Percentiles rank a stretch among this genome's conserved stretches.
These are phyloP conservation scores for Geotrichum bryndzae DNA, from an alignment of 1,139 yeast genomes.

Conservation along the genomic window DNA sequence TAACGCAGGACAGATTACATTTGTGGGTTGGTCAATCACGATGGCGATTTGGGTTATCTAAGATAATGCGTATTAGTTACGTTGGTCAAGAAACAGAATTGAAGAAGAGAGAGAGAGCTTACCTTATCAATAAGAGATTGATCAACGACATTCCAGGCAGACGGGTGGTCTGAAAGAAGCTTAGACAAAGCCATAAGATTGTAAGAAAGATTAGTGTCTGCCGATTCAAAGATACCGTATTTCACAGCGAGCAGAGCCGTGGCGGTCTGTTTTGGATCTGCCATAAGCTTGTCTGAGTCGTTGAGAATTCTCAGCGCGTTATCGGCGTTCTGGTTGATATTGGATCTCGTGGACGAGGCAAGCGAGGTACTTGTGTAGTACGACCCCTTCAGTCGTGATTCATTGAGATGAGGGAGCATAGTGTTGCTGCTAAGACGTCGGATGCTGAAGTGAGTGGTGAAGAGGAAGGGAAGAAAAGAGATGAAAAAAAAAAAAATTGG, in stretches of 20 bases:
- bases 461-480: background rate
- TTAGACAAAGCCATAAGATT: conserved; percentile 26
- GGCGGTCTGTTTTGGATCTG: conserved; percentile 30
- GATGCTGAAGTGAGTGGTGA: background rate
- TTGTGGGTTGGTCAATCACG: conserved; percentile 23
- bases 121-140: conserved; percentile 27
- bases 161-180: conserved; percentile 24
- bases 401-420: conserved; percentile 7
- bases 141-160: conserved; percentile 30
- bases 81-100: background rate
- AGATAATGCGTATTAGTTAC: background rate
- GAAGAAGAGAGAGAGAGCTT: background rate
- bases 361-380: background rate
- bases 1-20: conserved; percentile 28
- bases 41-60: conserved; percentile 21
- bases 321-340: conserved; percentile 20
- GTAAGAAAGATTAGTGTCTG: conserved; percentile 25
- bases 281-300: conserved; percentile 26
- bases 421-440: background rate
- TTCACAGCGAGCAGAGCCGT: conserved; percentile 29
- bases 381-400: conserved; percentile 1
- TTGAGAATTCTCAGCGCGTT: conserved; percentile 25
- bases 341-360: background rate
- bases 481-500: background rate
- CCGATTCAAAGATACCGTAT: conserved; percentile 30